Percentiles rank a stretch among this genome's conserved stretches.
Conservation (phyloP, 148 eudicot species). For the Pharnaceum exiguum region DNA sequence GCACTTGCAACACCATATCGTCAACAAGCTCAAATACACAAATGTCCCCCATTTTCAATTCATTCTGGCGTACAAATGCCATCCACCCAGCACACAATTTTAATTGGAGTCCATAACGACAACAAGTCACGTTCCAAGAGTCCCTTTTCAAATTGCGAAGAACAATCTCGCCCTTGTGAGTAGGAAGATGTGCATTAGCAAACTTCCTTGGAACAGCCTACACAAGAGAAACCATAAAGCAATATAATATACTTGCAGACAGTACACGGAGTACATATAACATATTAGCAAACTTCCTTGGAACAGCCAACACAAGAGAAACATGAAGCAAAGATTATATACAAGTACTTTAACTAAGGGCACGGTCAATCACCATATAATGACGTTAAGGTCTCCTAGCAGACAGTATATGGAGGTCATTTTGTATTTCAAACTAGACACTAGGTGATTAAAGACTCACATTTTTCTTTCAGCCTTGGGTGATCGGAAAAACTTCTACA, state of each 20-base stretch:
- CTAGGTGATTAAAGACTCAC: too few relatives aligned
- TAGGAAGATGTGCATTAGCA: neutral
- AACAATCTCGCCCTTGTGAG: neutral
- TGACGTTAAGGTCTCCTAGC: neutral
- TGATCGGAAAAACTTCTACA: too few relatives aligned
- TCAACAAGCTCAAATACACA: slow-evolving; percentile 2
- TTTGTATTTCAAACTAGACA: too few relatives aligned
- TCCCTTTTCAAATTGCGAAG: neutral
- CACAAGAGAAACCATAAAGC: neutral
- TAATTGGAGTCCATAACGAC: neutral
- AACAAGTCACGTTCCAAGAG: neutral
- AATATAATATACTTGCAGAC: too few relatives aligned
- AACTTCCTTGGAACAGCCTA: slow-evolving; percentile 5
- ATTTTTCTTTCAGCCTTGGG: too few relatives aligned
- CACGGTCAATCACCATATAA: neutral
- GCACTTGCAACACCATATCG: slow-evolving; percentile 2
- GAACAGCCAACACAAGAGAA: slow-evolving; percentile 51
- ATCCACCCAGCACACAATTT: neutral
- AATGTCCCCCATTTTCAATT: neutral
- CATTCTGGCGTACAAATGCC: slow-evolving; percentile 1
- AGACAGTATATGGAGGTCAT: too few relatives aligned
- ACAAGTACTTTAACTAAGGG: neutral
- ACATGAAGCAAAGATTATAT: neutral
- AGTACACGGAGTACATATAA: too few relatives aligned
- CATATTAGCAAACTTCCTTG: slow-evolving; percentile 68